Base-by-base conservation (phyloP, 2,329 filamentous ascomycete genomes). In the Colletotrichum godetiae region DNA sequence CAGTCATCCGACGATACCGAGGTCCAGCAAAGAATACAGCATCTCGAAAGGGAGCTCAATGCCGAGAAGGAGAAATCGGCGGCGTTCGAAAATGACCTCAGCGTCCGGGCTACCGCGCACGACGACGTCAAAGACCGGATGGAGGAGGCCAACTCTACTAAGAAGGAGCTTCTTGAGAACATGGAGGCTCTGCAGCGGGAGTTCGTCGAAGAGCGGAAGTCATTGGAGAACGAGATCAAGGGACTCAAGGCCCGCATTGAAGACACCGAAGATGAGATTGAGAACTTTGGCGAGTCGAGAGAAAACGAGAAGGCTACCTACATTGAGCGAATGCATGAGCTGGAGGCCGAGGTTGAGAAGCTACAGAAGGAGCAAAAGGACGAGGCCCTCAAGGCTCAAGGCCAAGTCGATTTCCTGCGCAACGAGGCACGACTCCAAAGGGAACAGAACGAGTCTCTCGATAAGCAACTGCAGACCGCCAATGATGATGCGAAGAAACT, bases 131-230 rank as follows among this genome's bases (percentile, higher is more conserved):
- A 89, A 84, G 89, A 86, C 78, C 92, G 92, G 78, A 89, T 98
- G 74, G 91, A 97, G 75, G 96, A 98, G 81, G 94, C 91, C 6
- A 94, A 97, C 77, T 95, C 94, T 3, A 98, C 94, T 1, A 99
- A 99, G 82, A 93, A 94, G 77, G 97, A 98, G 81, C 90, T 99
- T 11, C 91, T 99, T 83, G 93, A 94, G 76, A 99, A 99, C 79
- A 94, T 99, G 85, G 95, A 98, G 79, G 93, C 95, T 13, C 90
- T 97, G 76, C 95, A 98, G 82, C 91, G 91, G 31, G 97, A 98
- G 79, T 98, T 98, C 77, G 88, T 93, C 46, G 91, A 92, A 62
- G 96, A 98, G 82, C 91, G 97, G 52, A 94, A 93, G 78, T 93
- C 92, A 11, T 86, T 98, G 0, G 94, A 98, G 77, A 88, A 90